Evolutionary conservation across 495 filamentous ascomycete species (phyloP), one percentile per base, ranked within the genome.

Genomic region (Bacidia rubella): DNA sequence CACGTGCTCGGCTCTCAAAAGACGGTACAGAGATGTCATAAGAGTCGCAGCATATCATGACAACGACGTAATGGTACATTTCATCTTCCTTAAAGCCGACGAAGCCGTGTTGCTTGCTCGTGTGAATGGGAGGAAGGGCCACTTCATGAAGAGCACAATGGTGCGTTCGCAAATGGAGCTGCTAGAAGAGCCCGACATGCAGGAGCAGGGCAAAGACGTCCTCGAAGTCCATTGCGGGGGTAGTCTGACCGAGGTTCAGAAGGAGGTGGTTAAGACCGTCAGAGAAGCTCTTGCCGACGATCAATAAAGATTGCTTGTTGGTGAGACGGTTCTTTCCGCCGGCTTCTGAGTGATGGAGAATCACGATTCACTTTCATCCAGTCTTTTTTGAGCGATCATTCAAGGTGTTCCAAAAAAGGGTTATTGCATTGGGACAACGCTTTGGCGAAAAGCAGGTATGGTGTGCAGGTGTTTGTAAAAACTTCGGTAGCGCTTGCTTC

Each of bases 61-160:
- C 55, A 81, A 84, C 46, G 75, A 79, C 52, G 79, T 95, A 39
- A 77, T 77, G 45, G 83, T 96, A 45, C 90, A 95, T 65, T 99
- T 97, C 65, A 78, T 97, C 57, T 99, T 93, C 68, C 80, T 99
- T 22, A 77, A 81, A 52, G 86, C 89, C 11, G 70, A 75, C 25
- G 83, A 93, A 65, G 74, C 80, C 46, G 70, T 82, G 20, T 77
- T 96, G 26, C 69, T 93, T 42, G 69, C 79, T 57, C 78, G 93
- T 0, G 90, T 97, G 17, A 67, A 69, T 19, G 71, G 72, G 22
- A 78, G 90, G 57, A 64, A 88, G 68, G 77, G 80, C 46, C 93
- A 99, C 63, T 99, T 92, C 67, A 97, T 99, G 92, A 93, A 94
- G 65, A 85, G 86, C 54, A 78, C 80, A 49, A 99, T 99, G 93